These are phyloP conservation scores for Sporisorium exsertum DNA, from an alignment of 1,284 basidiomycete genomes.

Conservation along the genomic window DNA sequence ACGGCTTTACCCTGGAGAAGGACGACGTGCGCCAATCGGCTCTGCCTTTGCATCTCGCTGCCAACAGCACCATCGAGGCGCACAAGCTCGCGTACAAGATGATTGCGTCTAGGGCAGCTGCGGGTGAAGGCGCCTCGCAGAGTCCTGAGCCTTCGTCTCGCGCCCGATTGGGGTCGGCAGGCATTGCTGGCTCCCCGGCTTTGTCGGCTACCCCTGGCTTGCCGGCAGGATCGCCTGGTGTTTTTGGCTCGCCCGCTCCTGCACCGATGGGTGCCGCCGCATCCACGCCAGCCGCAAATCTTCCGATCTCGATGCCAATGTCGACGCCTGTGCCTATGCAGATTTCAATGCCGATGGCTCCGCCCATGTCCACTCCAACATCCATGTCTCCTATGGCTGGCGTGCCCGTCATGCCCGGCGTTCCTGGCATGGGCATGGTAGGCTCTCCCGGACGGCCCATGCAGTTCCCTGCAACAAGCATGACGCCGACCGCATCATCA, in stretches of 20 bases:
- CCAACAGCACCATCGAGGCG: slow-evolving; percentile 56
- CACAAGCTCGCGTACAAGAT: slow-evolving; percentile 52
- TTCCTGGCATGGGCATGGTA: slow-evolving; percentile 17
- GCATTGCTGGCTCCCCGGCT: slow-evolving; percentile 28
- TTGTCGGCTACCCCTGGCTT: slow-evolving; percentile 10
- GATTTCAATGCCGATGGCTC: slow-evolving; percentile 38
- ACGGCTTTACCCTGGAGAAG: slow-evolving; percentile 67
- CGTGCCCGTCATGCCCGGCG: slow-evolving; percentile 5
- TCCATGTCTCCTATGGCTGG: slow-evolving; percentile 29
- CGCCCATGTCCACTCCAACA: slow-evolving; percentile 21
- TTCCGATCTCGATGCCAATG: slow-evolving; percentile 24
- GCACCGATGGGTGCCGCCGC: neutral
- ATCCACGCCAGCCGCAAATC: slow-evolving; percentile 6
- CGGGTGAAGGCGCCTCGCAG: slow-evolving; percentile 23
- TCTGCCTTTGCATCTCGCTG: slow-evolving; percentile 56
- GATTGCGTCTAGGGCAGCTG: slow-evolving; percentile 33
- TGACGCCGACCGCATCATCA: slow-evolving; percentile 27
- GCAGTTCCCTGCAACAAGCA: slow-evolving; percentile 14
- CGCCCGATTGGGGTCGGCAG: slow-evolving; percentile 28
- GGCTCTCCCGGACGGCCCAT: slow-evolving; percentile 28
- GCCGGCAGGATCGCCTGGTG: slow-evolving; percentile 22
- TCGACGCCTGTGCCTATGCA: slow-evolving; percentile 36
- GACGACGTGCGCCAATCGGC: slow-evolving; percentile 65
- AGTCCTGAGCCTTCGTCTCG: slow-evolving; percentile 43
- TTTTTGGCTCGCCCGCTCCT: slow-evolving; percentile 24